Conservation (phyloP, 2,329 filamentous ascomycete species). For the Calycina marina region DNA sequence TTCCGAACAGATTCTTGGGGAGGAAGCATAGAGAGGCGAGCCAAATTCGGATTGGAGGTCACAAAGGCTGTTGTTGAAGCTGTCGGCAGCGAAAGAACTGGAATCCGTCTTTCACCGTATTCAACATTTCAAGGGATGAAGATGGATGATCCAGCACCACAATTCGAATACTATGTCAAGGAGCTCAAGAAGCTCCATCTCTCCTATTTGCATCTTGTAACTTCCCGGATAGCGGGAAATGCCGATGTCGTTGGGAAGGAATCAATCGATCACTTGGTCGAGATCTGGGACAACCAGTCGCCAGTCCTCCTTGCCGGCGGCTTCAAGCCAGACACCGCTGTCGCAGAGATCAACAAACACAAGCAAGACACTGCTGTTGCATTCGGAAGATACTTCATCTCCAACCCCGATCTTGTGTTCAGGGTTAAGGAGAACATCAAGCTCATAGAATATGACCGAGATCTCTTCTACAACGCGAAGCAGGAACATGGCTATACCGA, state of each 20-base stretch:
- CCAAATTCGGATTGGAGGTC: constrained; percentile 37
- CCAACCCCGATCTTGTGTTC: constrained; percentile 31
- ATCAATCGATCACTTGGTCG: constrained; percentile 28
- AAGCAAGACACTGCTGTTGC: constrained; percentile 26
- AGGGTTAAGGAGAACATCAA: constrained; percentile 26
- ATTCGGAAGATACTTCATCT: constrained; percentile 30
- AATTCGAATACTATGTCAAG: constrained; percentile 43
- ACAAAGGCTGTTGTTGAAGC: constrained; percentile 33
- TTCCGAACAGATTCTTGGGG: constrained; percentile 38
- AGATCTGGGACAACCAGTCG: constrained; percentile 27
- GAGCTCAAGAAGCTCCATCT: constrained; percentile 36
- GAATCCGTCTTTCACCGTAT: constrained; percentile 46
- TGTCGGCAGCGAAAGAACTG: constrained; percentile 36
- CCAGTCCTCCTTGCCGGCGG: constrained; percentile 37
- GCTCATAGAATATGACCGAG: constrained; percentile 27
- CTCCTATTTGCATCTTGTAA: constrained; percentile 48
- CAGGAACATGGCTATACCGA: constrained; percentile 24
- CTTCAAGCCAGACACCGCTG: constrained; percentile 27
- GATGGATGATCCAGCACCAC: constrained; percentile 46
- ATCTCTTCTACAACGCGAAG: constrained; percentile 23
- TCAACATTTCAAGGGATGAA: constrained; percentile 47
- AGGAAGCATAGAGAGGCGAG: constrained; percentile 34
- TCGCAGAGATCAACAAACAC: constrained; percentile 23
- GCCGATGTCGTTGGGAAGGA: constrained; percentile 26
- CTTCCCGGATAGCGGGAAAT: constrained; percentile 25